A percentile compares a stretch with the other conserved stretches of the same genome.
Evolutionary conservation across 805 yeast species (phyloP).

Genomic region (Myxozyma vanderwaltii): DNA sequence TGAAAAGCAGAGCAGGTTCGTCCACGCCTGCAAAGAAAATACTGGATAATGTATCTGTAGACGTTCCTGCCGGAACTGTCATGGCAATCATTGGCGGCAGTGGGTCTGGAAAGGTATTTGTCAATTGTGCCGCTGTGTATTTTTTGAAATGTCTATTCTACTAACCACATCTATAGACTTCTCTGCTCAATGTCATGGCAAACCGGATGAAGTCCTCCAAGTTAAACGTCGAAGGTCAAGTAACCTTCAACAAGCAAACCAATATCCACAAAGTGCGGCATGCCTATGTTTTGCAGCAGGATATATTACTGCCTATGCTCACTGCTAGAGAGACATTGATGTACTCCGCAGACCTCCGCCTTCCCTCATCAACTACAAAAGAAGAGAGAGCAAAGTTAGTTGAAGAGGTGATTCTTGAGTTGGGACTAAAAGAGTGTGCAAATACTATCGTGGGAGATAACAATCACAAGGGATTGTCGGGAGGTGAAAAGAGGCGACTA

Average conservation of each 20-base stretch:
- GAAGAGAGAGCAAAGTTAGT: constrained; percentile 54
- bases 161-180: too few relatives aligned
- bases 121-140: too few relatives aligned
- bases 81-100: constrained; percentile 87
- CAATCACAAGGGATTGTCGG: constrained; percentile 65
- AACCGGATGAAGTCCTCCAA: constrained; percentile 36
- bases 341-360: constrained; percentile 70
- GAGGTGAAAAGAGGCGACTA: constrained; percentile 80
- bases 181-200: constrained; percentile 60
- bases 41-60: constrained; percentile 57
- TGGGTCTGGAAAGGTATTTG: constrained; percentile 67
- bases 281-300: constrained; percentile 78
- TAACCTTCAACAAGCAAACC: constrained; percentile 38
- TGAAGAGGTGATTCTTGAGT: constrained; percentile 59
- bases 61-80: constrained; percentile 60
- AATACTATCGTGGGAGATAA: constrained; percentile 60
- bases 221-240: constrained; percentile 37
- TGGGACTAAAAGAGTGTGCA: constrained; percentile 67
- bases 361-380: constrained; percentile 52
- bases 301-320: constrained; percentile 67
- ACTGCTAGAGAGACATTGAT: constrained; percentile 70
- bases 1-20: constrained; percentile 1
- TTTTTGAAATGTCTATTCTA: too few relatives aligned
- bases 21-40: constrained; percentile 41
- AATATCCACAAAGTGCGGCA: constrained; percentile 42